phyloP scores from a whole-genome alignment of 2,329 filamentous ascomycete genomes.

The Nakataea oryzae region DNA sequence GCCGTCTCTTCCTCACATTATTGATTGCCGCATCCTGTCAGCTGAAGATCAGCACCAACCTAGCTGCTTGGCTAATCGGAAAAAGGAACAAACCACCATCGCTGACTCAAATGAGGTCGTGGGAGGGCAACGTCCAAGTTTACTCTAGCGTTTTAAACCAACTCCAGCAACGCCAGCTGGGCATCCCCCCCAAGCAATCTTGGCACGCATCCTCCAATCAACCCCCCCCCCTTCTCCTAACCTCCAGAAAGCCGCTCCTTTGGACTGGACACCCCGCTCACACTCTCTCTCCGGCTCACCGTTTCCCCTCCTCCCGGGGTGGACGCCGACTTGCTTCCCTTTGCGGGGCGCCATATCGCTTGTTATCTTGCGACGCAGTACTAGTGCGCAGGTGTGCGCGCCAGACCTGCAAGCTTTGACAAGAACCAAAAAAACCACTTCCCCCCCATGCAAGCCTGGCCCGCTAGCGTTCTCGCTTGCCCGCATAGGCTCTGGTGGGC shows the following conservation, averaged over 20 bases:
- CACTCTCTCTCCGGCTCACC: not conserved
- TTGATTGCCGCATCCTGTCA: not conserved
- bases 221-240: not conserved
- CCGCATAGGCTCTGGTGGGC: no score
- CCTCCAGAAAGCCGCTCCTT: not conserved
- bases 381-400: not conserved
- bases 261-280: not conserved
- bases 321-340: not conserved
- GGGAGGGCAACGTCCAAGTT: not conserved
- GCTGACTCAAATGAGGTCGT: not conserved
- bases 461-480: no score
- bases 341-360: not conserved
- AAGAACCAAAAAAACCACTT: no score
- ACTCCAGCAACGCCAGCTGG: no score
- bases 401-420: not conserved
- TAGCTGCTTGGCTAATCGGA: not conserved
- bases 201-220: no score
- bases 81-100: not conserved
- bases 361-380: no score
- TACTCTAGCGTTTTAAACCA: no score
- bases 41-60: not conserved
- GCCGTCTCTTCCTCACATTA: not conserved
- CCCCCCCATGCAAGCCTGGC: no score
- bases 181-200: not conserved
- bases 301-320: no score